These are phyloP conservation scores for Mucor racemosus DNA, from an alignment of 371 early-diverging fungal genomes.

Conservation along the genomic window DNA sequence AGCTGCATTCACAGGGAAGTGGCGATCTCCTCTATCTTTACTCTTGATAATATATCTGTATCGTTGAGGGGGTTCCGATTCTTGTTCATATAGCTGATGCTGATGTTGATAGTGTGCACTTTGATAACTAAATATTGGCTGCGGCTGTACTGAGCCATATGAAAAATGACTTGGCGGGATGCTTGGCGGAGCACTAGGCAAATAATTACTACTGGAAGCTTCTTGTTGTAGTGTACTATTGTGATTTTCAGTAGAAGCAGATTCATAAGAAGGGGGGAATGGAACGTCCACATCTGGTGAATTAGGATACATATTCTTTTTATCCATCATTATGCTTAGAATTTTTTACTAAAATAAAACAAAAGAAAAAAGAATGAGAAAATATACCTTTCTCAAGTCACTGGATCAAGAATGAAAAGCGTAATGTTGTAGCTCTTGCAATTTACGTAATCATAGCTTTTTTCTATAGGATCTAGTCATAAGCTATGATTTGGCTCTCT, in stretches of 20 bases:
- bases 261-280: background rate
- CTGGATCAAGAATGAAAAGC: background rate
- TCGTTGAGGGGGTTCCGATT: background rate
- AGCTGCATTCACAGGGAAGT: constrained; percentile 17
- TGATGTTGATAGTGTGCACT: background rate
- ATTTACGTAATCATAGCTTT: no score
- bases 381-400: background rate
- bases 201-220: background rate
- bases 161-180: background rate
- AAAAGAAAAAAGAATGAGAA: background rate
- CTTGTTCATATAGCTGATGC: background rate
- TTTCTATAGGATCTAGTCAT: no score
- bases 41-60: constrained; percentile 1
- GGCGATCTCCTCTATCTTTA: background rate
- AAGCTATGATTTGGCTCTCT: no score
- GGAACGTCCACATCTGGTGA: background rate
- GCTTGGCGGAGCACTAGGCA: constrained; percentile 3
- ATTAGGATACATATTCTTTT: background rate
- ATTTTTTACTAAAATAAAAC: background rate
- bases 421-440: background rate
- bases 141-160: background rate
- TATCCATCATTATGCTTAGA: background rate
- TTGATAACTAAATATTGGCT: background rate
- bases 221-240: background rate
- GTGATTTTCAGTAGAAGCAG: background rate